phyloP scores from a whole-genome alignment of 2,329 filamentous ascomycete species.

The Pyrenochaeta sp. region DNA sequence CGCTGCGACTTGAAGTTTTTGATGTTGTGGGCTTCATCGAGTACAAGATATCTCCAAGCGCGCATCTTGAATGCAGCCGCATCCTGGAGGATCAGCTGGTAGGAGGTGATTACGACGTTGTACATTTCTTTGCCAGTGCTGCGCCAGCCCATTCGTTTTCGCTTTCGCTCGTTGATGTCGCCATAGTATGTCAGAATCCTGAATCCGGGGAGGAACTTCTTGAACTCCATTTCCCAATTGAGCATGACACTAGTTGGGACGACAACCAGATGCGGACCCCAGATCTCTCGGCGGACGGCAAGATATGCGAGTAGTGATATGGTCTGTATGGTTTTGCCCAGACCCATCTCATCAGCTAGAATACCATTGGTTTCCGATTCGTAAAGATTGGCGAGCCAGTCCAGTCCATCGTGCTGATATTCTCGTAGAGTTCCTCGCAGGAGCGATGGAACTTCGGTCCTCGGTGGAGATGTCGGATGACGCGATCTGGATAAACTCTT shows the following conservation, averaged over 20 bases:
- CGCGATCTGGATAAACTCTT: constrained; percentile 32
- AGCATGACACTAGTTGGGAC: constrained; percentile 98
- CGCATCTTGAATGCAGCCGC: constrained; percentile 91
- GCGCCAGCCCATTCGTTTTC: constrained; percentile 91
- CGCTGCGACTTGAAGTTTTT: constrained; percentile 98
- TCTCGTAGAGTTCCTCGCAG: constrained; percentile 88
- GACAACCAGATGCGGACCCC: constrained; percentile 95
- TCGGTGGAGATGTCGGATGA: constrained; percentile 37
- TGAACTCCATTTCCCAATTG: constrained; percentile 99
- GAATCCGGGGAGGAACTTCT: constrained; percentile 98
- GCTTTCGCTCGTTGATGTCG: constrained; percentile 86
- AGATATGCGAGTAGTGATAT: constrained; percentile 93
- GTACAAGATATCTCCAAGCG: constrained; percentile 96
- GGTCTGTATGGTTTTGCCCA: constrained; percentile 98
- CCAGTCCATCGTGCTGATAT: constrained; percentile 95
- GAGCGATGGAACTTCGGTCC: constrained; percentile 61
- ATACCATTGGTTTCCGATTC: constrained; percentile 94
- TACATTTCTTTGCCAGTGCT: constrained; percentile 78
- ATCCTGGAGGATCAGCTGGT: constrained; percentile 94
- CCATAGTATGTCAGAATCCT: constrained; percentile 98
- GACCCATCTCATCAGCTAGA: constrained; percentile 95
- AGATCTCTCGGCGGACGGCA: constrained; percentile 86
- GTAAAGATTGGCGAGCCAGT: constrained; percentile 95
- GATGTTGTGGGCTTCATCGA: constrained; percentile 99
- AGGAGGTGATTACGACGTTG: constrained; percentile 98